phyloP scores from a whole-genome alignment of 2,329 filamentous ascomycete genomes.

The Fusarium sp. region DNA sequence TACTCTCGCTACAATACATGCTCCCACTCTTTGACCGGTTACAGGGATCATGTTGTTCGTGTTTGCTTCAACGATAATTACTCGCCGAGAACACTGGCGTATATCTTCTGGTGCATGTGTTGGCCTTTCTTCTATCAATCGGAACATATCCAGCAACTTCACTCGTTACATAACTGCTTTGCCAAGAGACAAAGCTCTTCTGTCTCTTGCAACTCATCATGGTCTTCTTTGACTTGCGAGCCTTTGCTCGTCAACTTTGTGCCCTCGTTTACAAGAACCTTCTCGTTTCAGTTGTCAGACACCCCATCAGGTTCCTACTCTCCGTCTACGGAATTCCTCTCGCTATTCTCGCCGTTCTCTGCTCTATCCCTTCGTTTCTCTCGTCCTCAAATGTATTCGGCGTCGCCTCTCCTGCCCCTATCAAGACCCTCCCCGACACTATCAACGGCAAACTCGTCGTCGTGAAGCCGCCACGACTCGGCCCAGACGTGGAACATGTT shows the following conservation, averaged over 20 bases:
- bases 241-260: slow-evolving; percentile 17
- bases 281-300: slow-evolving; percentile 18
- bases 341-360: slow-evolving; percentile 45
- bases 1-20: neutral
- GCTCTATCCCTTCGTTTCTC: slow-evolving; percentile 44
- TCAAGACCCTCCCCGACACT: slow-evolving; percentile 34
- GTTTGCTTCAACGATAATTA: neutral
- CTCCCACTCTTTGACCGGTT: neutral
- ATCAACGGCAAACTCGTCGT: slow-evolving; percentile 43
- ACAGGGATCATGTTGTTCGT: neutral
- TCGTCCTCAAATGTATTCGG: slow-evolving; percentile 22
- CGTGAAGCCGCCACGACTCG: slow-evolving; percentile 37
- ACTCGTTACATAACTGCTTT: neutral
- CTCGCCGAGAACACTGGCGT: neutral
- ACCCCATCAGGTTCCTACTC: slow-evolving; percentile 31
- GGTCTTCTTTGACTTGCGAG: slow-evolving; percentile 4
- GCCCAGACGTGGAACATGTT: slow-evolving; percentile 40
- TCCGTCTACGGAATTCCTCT: slow-evolving; percentile 44
- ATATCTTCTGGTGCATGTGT: neutral
- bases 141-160: neutral
- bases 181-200: neutral
- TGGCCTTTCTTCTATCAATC: neutral
- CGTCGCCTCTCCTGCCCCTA: slow-evolving; percentile 28
- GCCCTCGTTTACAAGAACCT: slow-evolving; percentile 30
- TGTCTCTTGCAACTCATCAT: neutral